Percentiles rank a stretch among this genome's conserved stretches.
phyloP scores from a whole-genome alignment of 75 land plant genomes.

The Ceratopteris richardii region DNA sequence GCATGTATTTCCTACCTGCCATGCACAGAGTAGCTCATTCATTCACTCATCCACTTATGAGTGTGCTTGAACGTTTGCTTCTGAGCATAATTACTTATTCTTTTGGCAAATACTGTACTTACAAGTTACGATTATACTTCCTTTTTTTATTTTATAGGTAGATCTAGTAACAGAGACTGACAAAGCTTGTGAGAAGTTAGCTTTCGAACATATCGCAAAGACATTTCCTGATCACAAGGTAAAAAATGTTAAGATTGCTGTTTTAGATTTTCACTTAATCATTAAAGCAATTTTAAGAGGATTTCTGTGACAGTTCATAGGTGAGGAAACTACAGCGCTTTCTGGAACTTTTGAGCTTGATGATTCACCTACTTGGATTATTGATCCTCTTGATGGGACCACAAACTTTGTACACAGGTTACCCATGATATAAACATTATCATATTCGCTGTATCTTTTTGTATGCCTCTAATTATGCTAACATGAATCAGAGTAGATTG shows the following conservation, averaged over 20 bases:
- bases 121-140: no score
- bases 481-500: no score
- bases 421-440: no score
- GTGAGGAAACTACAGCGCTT: slow-evolving; percentile 86
- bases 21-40: no score
- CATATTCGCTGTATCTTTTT: no score
- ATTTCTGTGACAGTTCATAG: slow-evolving; percentile 56
- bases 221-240: slow-evolving; percentile 73
- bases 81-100: no score
- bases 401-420: slow-evolving; percentile 97
- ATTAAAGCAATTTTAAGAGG: slow-evolving; percentile 1
- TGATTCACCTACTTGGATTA: slow-evolving; percentile 87
- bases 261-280: no score
- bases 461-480: no score
- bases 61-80: no score
- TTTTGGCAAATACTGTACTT: no score
- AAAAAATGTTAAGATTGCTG: slow-evolving; percentile 2
- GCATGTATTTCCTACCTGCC: no score
- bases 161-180: slow-evolving; percentile 98
- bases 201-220: slow-evolving; percentile 54
- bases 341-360: slow-evolving; percentile 59
- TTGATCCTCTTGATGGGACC: slow-evolving; percentile 94
- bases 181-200: slow-evolving; percentile 79
- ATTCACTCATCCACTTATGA: no score
- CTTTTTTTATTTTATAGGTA: slow-evolving; percentile 55